Base-by-base conservation (phyloP, 345 rosid genomes). In the Eucalyptus erythrocorys region DNA sequence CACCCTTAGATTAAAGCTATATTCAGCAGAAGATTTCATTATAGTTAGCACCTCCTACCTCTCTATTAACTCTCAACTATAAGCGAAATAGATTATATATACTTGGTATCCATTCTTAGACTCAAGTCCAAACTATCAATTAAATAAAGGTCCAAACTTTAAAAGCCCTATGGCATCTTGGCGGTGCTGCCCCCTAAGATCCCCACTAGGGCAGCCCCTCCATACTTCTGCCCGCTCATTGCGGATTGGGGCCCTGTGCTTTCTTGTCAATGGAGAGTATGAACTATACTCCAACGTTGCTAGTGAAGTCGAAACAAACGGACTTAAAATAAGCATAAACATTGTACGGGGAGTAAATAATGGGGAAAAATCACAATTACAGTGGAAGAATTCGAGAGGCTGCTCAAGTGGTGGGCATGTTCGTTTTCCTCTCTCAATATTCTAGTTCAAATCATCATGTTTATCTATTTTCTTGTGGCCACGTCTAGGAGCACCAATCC, bases 211-310 rank as follows among this genome's bases (percentile, higher is more conserved):
- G 6, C 27, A 24, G 30, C 27, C 61, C 30, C 6, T 24, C 6
- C 0, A 1, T 11, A 55, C 30, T 30, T 24, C 6, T 22, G 61
- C 61, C 12, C 4, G 3, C 12, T 10, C 27, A 55, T 21, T 24
- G 5, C 12, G 5, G 27, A 55, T 12, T 8, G 27, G 13, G 5
- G 12, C 12, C 27, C 3, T 1, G 3, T 24, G 30, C 1, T 10
- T 55, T 55, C 5, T 55, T 55, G 30, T 55, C 0, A 24, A 55
- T 4, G 30, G 30, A 24, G 30, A 55, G 61, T 4, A 24, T 24
- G 13, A 24, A 55, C 0, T 55, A 55, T 24, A 55, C 11, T 3
- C 27, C 30, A 24, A 8, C 3, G 6, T 59, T 37, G 26, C 14
- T 71, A 2, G 13, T 17, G 13, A 71, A 71, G 43, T 37, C 4